A percentile compares a stretch with the other conserved stretches of the same genome.
phyloP scores from a whole-genome alignment of 2,329 filamentous ascomycete genomes.

The Berkeleyomyces rouxiae region DNA sequence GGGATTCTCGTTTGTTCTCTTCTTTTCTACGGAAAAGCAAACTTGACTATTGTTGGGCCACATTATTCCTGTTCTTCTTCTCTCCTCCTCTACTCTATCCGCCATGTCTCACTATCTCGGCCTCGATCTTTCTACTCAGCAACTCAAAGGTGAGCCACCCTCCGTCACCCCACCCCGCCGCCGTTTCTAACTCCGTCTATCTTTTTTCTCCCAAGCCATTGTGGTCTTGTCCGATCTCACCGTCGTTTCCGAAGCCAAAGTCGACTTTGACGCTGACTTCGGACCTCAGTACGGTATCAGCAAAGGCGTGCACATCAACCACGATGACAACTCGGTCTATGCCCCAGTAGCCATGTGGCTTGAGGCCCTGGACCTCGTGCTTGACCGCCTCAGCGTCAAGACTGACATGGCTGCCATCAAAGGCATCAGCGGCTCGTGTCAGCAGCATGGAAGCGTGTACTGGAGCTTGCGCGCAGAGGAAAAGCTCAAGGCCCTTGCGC shows the following conservation, averaged over 20 bases:
- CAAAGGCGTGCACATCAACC: constrained; percentile 77
- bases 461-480: constrained; percentile 59
- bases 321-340: constrained; percentile 72
- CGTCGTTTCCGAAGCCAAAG: constrained; percentile 69
- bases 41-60: background rate
- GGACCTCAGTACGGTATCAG: constrained; percentile 55
- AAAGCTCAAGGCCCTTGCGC: constrained; percentile 43
- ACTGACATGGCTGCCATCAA: constrained; percentile 54
- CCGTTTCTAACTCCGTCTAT: background rate
- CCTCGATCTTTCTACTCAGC: constrained; percentile 92
- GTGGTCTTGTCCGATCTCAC: constrained; percentile 71
- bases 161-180: background rate
- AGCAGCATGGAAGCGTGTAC: constrained; percentile 96
- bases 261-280: constrained; percentile 85
- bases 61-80: background rate
- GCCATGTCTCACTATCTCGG: constrained; percentile 52
- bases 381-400: constrained; percentile 51
- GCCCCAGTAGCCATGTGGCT: constrained; percentile 90
- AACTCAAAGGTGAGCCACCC: constrained; percentile 57
- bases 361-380: constrained; percentile 75
- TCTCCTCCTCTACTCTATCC: background rate
- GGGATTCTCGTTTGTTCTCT: background rate
- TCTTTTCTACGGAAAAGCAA: background rate
- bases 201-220: constrained; percentile 38
- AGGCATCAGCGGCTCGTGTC: constrained; percentile 79